These are phyloP conservation scores for Wickerhamomyces rabaulensis DNA, from an alignment of 805 yeast genomes.

Conservation along the genomic window DNA sequence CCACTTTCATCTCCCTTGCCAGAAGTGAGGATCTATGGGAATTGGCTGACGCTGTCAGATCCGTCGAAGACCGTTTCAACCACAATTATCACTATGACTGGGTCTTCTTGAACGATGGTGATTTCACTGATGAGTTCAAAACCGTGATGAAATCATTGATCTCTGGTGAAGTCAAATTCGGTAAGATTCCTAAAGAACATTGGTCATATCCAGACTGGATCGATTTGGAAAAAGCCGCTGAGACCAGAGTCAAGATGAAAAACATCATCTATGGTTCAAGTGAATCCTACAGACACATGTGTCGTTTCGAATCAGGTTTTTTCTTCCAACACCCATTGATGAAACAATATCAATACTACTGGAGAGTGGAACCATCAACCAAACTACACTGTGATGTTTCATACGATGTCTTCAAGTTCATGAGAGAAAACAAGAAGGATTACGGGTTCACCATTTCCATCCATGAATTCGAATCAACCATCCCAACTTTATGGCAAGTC, in stretches of 20 bases:
- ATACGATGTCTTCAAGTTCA: slow-evolving; percentile 75
- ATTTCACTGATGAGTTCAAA: slow-evolving; percentile 78
- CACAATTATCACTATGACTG: slow-evolving; percentile 79
- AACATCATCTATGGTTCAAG: slow-evolving; percentile 59
- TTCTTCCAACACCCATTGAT: slow-evolving; percentile 75
- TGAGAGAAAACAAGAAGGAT: slow-evolving; percentile 69
- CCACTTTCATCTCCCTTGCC: slow-evolving; percentile 78
- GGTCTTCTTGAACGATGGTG: slow-evolving; percentile 90
- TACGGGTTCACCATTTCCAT: slow-evolving; percentile 78
- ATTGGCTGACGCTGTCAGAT: slow-evolving; percentile 59
- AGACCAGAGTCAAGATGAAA: slow-evolving; percentile 90
- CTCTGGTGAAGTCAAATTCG: slow-evolving; percentile 76
- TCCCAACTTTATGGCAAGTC: slow-evolving; percentile 71
- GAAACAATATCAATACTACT: slow-evolving; percentile 80
- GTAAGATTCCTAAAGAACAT: slow-evolving; percentile 73
- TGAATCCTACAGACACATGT: slow-evolving; percentile 80
- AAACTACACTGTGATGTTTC: slow-evolving; percentile 77
- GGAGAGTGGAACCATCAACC: slow-evolving; percentile 92
- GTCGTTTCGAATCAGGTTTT: slow-evolving; percentile 87
- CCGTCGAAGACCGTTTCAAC: slow-evolving; percentile 89
- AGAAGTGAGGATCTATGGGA: slow-evolving; percentile 67
- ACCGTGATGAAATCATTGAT: slow-evolving; percentile 58
- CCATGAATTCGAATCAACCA: slow-evolving; percentile 69
- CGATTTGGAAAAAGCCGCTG: slow-evolving; percentile 61
- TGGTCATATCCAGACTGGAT: slow-evolving; percentile 88